phyloP scores from a whole-genome alignment of 176 grass and related monocot species.

The barley (Hordeum vulgare) region MorexV3_pseudomolecules_assembly NC_058520.1:363584182-363584681 shows the following conservation, averaged over 20 bases:
- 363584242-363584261: background rate
- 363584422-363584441: background rate
- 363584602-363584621: background rate
- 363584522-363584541: background rate
- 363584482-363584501: background rate
- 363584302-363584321: slow-evolving; percentile 8
- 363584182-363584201: background rate
- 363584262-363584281: background rate
- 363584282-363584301: background rate
- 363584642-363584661: slow-evolving; percentile 79
- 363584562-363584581: background rate
- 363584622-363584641: slow-evolving; percentile 55
- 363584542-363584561: background rate
- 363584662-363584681: slow-evolving; percentile 57
- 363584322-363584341: background rate
- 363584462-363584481: background rate
- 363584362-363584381: background rate
- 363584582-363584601: slow-evolving; percentile 2
- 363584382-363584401: background rate
- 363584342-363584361: background rate
- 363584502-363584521: background rate
- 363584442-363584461: background rate
- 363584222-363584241: background rate
- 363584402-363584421: background rate
- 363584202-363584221: background rate